Base-by-base conservation (phyloP, 352 stramenopile genomes). In the Pythium biforme region DNA sequence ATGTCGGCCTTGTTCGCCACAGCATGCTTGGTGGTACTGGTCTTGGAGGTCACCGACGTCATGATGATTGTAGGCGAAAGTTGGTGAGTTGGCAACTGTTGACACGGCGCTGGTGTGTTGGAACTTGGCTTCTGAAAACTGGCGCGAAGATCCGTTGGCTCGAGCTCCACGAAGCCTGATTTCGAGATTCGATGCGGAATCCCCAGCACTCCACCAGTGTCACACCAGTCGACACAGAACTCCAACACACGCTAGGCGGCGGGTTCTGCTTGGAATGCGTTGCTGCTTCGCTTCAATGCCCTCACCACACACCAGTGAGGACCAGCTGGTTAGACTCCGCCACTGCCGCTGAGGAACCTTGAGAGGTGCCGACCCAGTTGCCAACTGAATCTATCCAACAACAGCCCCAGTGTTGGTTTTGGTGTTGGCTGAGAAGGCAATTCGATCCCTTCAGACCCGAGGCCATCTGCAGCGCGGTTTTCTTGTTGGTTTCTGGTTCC, bases 401-500 rank as follows among this genome's bases (percentile, higher is more conserved):
- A 25, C 47, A 22, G 39, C 15, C 11, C 39, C 19, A 27, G 5
- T 41, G 40, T 4, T 53, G 58, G 41, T 40, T 54, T 34, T 62
- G 45, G 23, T 37, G 25, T 22, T 56, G 34, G 19, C 37, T 19
- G 37, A 19, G 37, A 43, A 17, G 10, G 31, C 31, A 10, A 34
- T 11, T 34, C 31, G 10, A 34, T 34, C 31, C 5, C 31, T n/a
- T 14, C 37, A n/a, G 15, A 20, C 15, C 37, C 37, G 10, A 5
- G 31, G 31, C 39, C 26, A 56, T 49, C 25, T 55, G 59, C 26
- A 23, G 39, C 17, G 19, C 29, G 19, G 27, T 47, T 60, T 41
- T 66, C 23, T 60, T 48, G 48, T 43, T 53, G 46, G 58, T 65
- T 65, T 64, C 58, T 65, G 29, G 58, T 65, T 65, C 58, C 58